Evolutionary conservation across 345 rosid species (phyloP), one percentile per base, ranked within the genome.

Genomic region (Camelina sativa): DNA sequence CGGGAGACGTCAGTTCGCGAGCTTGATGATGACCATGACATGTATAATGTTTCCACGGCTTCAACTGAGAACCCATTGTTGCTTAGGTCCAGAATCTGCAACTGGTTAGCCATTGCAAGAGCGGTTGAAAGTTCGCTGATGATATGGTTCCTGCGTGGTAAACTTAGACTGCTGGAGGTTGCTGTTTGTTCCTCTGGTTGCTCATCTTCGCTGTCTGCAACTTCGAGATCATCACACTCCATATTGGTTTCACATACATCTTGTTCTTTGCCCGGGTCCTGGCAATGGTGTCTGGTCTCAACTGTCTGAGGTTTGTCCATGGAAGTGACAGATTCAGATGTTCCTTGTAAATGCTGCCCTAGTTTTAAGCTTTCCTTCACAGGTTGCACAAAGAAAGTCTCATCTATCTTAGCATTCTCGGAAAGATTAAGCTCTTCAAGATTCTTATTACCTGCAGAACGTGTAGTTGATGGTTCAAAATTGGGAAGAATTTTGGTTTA

Each of bases 131-230:
- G 86, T 62, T 86, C 84, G 47, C 69, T 84, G 15, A 85, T 57
- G 64, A 80, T 76, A 44, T 80, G 82, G 71, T 70, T 56, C 44
- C 80, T 82, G 5, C 74, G 11, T 64, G 80, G 77, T 10, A 85
- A 67, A 28, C 81, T 82, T 62, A 77, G 82, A 28, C 71, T 79
- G 20, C 66, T 84, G 1, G 90, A 85, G 40, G 80, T 86, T 3
- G 82, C 82, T 28, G 72, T 84, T 62, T 43, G 76, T 34, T 78
- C 80, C 71, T 79, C 87, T 52, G 11, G 72, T 46, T 76, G 64
- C 11, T 83, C 83, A 69, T 95, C 99, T 84, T 92, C 94, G 57
- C 98, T 95, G 69, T 90, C 99, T 23, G 97, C 91, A 65, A 95
- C 96, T 86, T 88, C 90, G 7, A 92, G 88, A 51, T 65, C 73